Base-by-base conservation (phyloP, 768 basidiomycete species). In the Macrolepiota albuminosa region DNA sequence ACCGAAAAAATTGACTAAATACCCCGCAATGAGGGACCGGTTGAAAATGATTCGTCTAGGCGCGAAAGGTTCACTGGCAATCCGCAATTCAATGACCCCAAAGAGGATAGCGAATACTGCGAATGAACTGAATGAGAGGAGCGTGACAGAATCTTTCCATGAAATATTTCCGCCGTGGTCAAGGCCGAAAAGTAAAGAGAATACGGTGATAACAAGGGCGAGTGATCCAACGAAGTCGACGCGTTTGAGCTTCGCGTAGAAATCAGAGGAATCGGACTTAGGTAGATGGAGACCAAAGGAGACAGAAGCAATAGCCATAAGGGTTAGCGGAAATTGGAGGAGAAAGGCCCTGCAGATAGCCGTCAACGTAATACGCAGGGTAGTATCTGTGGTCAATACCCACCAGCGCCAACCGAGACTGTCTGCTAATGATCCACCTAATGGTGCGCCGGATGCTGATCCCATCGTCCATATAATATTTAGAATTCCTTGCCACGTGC, bases 401-500 rank as follows among this genome's bases (percentile, higher is more conserved):
- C 54, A 83, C 84, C 86, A 87, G 68, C 86, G 70, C 87, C 87
- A 89, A 5, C 86, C 86, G 45, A 87, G 81, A 10, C 72, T 81
- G 64, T 88, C 87, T 1, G 83, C 77, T 3, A 89, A 71, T 43
- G 83, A 76, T 6, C 87, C 86, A 11, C 87, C 86, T 0, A 87
- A 69, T 2, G 86, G 86, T 3, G 86, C 85, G 11, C 87, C 87
- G 0, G 76, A 73, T 0, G 81, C 79, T 26, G 82, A 82, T 10
- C 87, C 87, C 16, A 74, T 69, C 0, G 85, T 81, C 59, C 77
- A 87, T 3, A 87, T 76, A 34, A 87, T 79, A 66, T 86, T 88
- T 4, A 84, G 69, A 11, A 88, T 68, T 1, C 85, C 87, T 81
- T 88, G 86, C 81, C 85, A 86, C n/a, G 84, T 87, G 26, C 87